phyloP scores from a whole-genome alignment of 2,329 filamentous ascomycete species.

The Biscogniauxia marginata region DNA sequence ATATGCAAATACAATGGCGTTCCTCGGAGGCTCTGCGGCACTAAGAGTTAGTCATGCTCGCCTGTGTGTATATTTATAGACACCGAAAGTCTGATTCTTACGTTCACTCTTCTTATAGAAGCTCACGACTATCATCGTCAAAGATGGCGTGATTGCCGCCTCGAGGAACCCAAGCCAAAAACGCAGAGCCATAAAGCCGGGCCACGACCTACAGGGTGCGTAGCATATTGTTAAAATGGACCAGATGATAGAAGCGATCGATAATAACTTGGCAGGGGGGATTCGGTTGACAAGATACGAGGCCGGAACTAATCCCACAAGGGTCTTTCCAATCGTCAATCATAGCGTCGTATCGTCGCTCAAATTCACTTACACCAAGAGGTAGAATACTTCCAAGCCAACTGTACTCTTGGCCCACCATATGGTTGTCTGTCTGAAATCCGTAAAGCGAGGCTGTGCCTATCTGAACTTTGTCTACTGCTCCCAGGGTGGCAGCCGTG shows the following conservation, averaged over 20 bases:
- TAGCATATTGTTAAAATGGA: slow-evolving; percentile 29
- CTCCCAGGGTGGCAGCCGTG: slow-evolving; percentile 29
- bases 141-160: slow-evolving; percentile 33
- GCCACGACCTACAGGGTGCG: slow-evolving; percentile 27
- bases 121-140: slow-evolving; percentile 35
- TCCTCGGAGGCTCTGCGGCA: slow-evolving; percentile 30
- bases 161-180: slow-evolving; percentile 38
- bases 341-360: background rate
- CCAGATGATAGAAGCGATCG: slow-evolving; percentile 29
- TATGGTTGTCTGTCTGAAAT: slow-evolving; percentile 32
- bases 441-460: slow-evolving; percentile 36
- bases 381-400: slow-evolving; percentile 34
- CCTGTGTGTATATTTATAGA: background rate
- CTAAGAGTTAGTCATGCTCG: background rate
- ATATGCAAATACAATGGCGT: slow-evolving; percentile 37
- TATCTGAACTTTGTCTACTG: slow-evolving; percentile 34
- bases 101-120: slow-evolving; percentile 39
- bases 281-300: slow-evolving; percentile 29
- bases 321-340: slow-evolving; percentile 6
- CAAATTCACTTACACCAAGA: slow-evolving; percentile 23
- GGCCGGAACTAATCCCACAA: slow-evolving; percentile 25
- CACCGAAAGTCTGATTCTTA: slow-evolving; percentile 4
- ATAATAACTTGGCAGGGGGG: slow-evolving; percentile 28
- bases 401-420: slow-evolving; percentile 32
- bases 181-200: slow-evolving; percentile 33